These are phyloP conservation scores for Nicotiana rustica DNA, from an alignment of 305 asterid species.

Conservation along the genomic window DNA sequence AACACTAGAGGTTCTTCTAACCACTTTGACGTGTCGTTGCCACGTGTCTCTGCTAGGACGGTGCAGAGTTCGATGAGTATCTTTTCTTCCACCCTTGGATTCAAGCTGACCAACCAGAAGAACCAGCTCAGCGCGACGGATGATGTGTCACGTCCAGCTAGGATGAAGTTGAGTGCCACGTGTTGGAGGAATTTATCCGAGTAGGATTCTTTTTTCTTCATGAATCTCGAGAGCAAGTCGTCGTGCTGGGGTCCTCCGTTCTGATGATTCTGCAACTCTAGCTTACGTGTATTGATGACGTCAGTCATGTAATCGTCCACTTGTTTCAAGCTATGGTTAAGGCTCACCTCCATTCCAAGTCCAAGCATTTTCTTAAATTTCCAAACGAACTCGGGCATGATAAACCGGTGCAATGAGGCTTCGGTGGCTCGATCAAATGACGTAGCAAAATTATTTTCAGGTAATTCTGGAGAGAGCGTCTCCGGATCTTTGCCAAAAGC, in stretches of 20 bases:
- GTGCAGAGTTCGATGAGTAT: constrained; percentile 52
- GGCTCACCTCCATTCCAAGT: constrained; percentile 61
- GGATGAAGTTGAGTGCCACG: constrained; percentile 71
- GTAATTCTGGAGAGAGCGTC: constrained; percentile 54
- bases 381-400: constrained; percentile 68
- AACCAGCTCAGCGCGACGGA: constrained; percentile 81
- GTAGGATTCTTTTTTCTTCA: constrained; percentile 64
- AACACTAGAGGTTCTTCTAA: constrained; percentile 57
- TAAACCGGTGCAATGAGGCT: constrained; percentile 65
- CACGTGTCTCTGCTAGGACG: constrained; percentile 56
- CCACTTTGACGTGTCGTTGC: constrained; percentile 51
- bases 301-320: constrained; percentile 64
- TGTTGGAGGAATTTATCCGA: constrained; percentile 60
- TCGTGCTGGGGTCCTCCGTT: constrained; percentile 56
- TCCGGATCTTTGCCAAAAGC: constrained; percentile 76
- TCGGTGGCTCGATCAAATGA: constrained; percentile 79
- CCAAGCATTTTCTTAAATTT: constrained; percentile 61
- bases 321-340: constrained; percentile 54
- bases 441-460: constrained; percentile 59
- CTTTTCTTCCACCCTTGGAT: constrained; percentile 61
- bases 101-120: constrained; percentile 58
- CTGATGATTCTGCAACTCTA: constrained; percentile 54
- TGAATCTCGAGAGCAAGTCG: constrained; percentile 65
- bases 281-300: constrained; percentile 66
- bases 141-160: constrained; percentile 84